phyloP scores from a whole-genome alignment of 2,329 filamentous ascomycete genomes.

The Neofusicoccum parvum region DNA sequence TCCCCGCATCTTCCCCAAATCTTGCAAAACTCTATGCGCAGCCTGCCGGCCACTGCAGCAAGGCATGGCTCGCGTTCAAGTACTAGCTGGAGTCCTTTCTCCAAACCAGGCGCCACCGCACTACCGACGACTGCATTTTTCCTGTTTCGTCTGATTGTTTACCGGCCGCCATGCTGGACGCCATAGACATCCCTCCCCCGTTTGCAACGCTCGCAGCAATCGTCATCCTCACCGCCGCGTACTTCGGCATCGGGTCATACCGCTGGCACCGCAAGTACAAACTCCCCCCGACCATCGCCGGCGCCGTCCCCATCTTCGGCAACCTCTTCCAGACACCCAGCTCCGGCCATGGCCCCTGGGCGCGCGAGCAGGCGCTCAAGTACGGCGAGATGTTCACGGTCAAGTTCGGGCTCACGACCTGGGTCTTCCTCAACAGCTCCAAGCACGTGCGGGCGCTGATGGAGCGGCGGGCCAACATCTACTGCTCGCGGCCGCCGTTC shows the following conservation, averaged over 20 bases:
- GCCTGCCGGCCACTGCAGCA: background rate
- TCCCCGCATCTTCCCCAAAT: background rate
- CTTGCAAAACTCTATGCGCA: background rate
- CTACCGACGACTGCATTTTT: background rate
- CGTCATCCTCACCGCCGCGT: background rate
- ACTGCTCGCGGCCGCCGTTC: conserved; percentile 26
- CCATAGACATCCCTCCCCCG: background rate
- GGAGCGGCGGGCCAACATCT: conserved; percentile 27
- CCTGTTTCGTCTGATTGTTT: background rate
- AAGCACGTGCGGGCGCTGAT: conserved; percentile 26
- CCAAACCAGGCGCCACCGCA: background rate
- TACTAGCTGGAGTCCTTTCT: background rate
- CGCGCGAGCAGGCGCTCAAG: background rate
- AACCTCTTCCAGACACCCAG: conserved; percentile 1
- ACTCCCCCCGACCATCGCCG: background rate
- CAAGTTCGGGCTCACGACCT: conserved; percentile 8
- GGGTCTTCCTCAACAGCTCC: conserved; percentile 28
- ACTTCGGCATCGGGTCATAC: background rate
- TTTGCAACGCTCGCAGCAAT: background rate
- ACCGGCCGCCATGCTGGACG: background rate
- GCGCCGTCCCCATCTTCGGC: conserved; percentile 12
- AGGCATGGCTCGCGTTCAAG: background rate
- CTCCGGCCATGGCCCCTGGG: conserved; percentile 7
- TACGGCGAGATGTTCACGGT: conserved; percentile 1
- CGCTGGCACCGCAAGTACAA: background rate